These are phyloP conservation scores for Botrytis pseudocinerea DNA, from an alignment of 2,329 filamentous ascomycete species.

Conservation along the genomic window DNA sequence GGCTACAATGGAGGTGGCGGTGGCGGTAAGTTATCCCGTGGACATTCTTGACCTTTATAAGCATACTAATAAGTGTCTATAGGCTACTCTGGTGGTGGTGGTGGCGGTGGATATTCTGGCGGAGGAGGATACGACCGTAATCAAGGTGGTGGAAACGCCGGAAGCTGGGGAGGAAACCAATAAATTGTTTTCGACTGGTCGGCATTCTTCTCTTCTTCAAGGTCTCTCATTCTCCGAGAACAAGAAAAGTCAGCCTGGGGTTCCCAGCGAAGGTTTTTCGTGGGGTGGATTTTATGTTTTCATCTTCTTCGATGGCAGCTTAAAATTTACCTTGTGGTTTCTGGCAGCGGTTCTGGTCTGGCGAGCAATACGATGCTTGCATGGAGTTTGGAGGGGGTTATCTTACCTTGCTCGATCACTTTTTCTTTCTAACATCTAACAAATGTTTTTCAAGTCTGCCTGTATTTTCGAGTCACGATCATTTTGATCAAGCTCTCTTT, in stretches of 20 bases:
- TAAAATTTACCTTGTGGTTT: conserved; percentile 39
- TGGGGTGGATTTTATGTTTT: conserved; percentile 36
- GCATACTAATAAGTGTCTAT: conserved; percentile 9
- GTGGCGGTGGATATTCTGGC: conserved; percentile 14
- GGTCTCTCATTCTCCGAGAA: conserved; percentile 23
- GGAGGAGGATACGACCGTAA: conserved; percentile 15
- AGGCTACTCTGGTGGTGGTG: conserved; percentile 15
- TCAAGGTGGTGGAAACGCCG: conserved; percentile 20
- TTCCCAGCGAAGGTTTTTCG: conserved; percentile 41
- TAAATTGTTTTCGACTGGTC: conserved; percentile 15
- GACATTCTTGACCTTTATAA: background rate
- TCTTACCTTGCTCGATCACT: conserved; percentile 38
- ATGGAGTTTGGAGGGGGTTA: conserved; percentile 39
- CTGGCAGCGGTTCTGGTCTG: conserved; percentile 39
- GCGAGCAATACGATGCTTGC: conserved; percentile 39
- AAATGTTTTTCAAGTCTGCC: conserved; percentile 32
- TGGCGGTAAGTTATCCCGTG: conserved; percentile 20
- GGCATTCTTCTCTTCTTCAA: conserved; percentile 17
- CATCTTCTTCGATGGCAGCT: conserved; percentile 33
- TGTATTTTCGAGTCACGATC: conserved; percentile 36
- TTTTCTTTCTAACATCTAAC: conserved; percentile 30
- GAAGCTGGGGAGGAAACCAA: conserved; percentile 18
- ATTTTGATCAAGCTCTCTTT: conserved; percentile 38
- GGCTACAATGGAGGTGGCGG: conserved; percentile 23
- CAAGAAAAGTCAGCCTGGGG: conserved; percentile 41